Percentiles rank a stretch among this genome's conserved stretches.
These are phyloP conservation scores for Teratosphaeria destructans DNA, from an alignment of 2,329 filamentous ascomycete genomes.

Conservation along the genomic window DNA sequence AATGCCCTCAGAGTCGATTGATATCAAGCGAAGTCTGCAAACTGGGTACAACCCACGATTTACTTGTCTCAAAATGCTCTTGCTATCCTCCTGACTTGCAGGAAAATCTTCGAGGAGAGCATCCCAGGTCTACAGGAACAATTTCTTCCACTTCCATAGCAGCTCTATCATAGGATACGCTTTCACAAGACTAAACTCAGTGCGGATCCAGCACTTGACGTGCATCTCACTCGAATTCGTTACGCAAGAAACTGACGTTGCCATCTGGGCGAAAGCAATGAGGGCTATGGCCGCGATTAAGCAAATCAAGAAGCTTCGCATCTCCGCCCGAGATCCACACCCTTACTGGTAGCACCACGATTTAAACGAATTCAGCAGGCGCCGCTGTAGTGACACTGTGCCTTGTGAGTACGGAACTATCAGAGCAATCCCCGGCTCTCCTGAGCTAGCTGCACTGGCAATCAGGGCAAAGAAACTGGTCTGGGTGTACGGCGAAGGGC, in stretches of 20 bases:
- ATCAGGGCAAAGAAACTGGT: not conserved
- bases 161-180: not conserved
- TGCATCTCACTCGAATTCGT: not conserved
- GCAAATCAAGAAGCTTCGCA: not conserved
- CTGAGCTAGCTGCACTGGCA: not conserved
- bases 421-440: not conserved
- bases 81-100: slow-evolving; percentile 6
- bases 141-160: slow-evolving; percentile 5
- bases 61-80: not conserved
- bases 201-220: not conserved
- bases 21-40: not conserved
- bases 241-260: not conserved
- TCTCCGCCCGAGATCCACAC: not conserved
- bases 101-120: slow-evolving; percentile 6
- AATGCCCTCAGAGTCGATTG: not conserved
- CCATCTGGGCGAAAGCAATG: not conserved
- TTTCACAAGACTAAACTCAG: not conserved
- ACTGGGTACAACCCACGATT: not conserved
- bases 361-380: not conserved
- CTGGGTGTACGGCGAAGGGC: not conserved
- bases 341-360: not conserved
- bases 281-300: not conserved
- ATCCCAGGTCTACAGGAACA: slow-evolving; percentile 9
- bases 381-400: not conserved
- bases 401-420: not conserved